Evolutionary conservation across 495 filamentous ascomycete genomes (phyloP), one percentile per base, ranked within the genome.

Genomic region (Tuber umbilicatum): DNA sequence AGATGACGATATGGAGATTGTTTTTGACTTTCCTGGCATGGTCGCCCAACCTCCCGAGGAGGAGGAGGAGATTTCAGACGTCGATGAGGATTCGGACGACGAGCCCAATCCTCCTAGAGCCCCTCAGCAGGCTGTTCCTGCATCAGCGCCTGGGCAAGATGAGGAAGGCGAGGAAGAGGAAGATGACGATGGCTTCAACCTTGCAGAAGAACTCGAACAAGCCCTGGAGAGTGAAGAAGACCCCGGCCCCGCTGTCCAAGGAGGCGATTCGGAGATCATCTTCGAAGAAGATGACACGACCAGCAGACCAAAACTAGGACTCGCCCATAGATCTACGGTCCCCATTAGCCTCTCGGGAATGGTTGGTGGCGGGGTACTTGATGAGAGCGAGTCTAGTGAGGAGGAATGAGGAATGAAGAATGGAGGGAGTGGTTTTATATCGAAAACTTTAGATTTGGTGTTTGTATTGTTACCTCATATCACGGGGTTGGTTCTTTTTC

Each of bases 61-160:
- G 31, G 79, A 81, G 39, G 71, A 81, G 31, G 79, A 81, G 17
- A 78, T 78, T 42, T 78, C 75, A 0, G 79, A 81, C 40, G 73
- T 60, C 23, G 79, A 81, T 31, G 79, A 81, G 38, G 72, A 74
- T 17, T 74, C 76, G 12, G 71, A 73, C 1, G 73, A 75, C 10
- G 70, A 74, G 31, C 70, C 70, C 4, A 70, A 67, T 7, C 71
- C 67, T 37, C 71, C 69, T 19, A 71, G 45, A 68, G 35, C 43
- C 23, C 37, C 47, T 69, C 39, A 27, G 5, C 40, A 5, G 31
- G 23, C 10, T 23, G n/a, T 23, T 41, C n/a, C 71, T 17, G 69
- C 40, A 14, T 14, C 27, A 9, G 50, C 39, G 17, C 69, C 68
- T 21, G 50, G 55, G 31, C 74, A 71, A 47, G 50, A 74, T 67